A percentile compares a stretch with the other conserved stretches of the same genome.
Conservation (phyloP, 2,329 filamentous ascomycete genomes). For the Xylaria sp. region DNA sequence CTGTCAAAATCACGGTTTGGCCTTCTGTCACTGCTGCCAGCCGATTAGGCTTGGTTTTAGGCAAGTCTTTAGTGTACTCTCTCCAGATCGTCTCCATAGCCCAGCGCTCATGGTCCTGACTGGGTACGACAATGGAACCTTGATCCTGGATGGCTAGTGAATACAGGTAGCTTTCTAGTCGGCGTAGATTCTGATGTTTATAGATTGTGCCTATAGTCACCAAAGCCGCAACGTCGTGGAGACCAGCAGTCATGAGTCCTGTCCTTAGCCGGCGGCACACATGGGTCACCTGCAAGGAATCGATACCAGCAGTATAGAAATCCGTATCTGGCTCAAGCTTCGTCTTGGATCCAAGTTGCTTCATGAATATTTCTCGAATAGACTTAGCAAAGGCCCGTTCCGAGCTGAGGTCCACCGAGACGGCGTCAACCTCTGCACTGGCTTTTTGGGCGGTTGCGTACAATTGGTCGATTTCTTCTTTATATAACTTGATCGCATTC, state of each 20-base stretch:
- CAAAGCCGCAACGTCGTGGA: too few relatives aligned
- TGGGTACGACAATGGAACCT: too few relatives aligned
- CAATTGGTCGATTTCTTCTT: conserved; percentile 45
- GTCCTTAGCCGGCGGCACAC: not conserved
- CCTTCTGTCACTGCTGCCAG: conserved; percentile 21
- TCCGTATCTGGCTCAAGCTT: conserved; percentile 39
- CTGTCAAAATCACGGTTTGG: conserved; percentile 46
- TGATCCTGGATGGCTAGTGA: too few relatives aligned
- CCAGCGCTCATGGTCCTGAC: too few relatives aligned
- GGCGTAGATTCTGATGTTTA: too few relatives aligned
- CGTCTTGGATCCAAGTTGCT: too few relatives aligned
- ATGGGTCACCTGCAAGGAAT: conserved; percentile 47
- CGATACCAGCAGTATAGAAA: conserved; percentile 47
- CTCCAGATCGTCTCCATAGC: too few relatives aligned
- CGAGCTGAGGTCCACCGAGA: conserved; percentile 30
- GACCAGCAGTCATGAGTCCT: too few relatives aligned
- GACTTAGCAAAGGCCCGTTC: conserved; percentile 32
- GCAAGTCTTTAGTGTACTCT: too few relatives aligned
- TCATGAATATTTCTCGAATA: conserved; percentile 22
- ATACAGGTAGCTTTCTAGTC: too few relatives aligned
- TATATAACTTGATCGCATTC: conserved; percentile 44
- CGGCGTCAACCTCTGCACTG: not conserved
- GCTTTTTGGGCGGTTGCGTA: too few relatives aligned
- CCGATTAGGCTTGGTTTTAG: too few relatives aligned
- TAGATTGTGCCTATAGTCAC: not conserved